Evolutionary conservation across 352 stramenopile genomes (phyloP).

Genomic region (Globisporangium rhizosaccharum): DNA sequence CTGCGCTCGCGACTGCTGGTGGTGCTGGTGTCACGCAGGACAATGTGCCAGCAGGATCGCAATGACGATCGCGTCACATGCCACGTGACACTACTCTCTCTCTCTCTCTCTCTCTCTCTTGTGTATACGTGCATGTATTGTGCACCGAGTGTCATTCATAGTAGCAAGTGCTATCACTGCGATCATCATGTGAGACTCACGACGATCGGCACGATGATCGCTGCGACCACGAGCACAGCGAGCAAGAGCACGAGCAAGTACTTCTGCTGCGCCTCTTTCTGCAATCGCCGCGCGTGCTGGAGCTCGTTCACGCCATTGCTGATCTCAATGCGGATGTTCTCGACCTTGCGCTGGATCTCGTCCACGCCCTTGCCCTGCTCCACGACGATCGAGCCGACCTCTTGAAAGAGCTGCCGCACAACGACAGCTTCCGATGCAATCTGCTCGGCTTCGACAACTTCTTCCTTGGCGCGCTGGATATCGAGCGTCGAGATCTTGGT

Average conservation of each 20-base stretch:
- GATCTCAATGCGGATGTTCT: constrained; percentile 69
- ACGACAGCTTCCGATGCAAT: constrained; percentile 56
- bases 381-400: constrained; percentile 54
- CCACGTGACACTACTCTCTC: too few relatives aligned
- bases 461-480: constrained; percentile 71
- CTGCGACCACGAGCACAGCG: constrained; percentile 16
- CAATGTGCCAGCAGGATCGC: too few relatives aligned
- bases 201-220: constrained; percentile 48
- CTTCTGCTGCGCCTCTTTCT: constrained; percentile 61
- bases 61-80: too few relatives aligned
- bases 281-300: constrained; percentile 50
- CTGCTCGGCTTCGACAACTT: constrained; percentile 58
- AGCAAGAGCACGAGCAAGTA: constrained; percentile 20
- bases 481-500: constrained; percentile 57
- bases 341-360: constrained; percentile 69
- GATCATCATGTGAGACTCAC: constrained; percentile 21
- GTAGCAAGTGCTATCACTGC: too few relatives aligned
- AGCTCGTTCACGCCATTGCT: constrained; percentile 65
- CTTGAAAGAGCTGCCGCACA: constrained; percentile 64
- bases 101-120: too few relatives aligned
- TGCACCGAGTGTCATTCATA: too few relatives aligned
- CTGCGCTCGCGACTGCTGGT: too few relatives aligned
- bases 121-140: too few relatives aligned
- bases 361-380: constrained; percentile 68
- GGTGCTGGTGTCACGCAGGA: too few relatives aligned